Evolutionary conservation across 306 rosid species (phyloP).

Genomic region (Cicer bijugum): DNA sequence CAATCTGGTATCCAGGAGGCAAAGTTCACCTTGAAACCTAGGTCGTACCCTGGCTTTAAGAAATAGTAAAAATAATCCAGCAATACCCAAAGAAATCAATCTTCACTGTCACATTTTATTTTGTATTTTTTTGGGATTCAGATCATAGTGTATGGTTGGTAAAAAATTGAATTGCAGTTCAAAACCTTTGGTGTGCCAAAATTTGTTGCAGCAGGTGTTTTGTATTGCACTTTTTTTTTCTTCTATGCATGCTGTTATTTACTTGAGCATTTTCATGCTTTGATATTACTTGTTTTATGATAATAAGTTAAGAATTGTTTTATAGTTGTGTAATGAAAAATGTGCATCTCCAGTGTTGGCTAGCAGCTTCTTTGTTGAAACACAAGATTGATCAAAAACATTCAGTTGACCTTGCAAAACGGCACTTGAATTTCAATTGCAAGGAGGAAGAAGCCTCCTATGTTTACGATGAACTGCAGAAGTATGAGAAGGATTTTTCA

Average conservation of each 20-base stretch:
- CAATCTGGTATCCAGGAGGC: slow-evolving; percentile 2
- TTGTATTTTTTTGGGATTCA: neutral
- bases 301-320: slow-evolving; percentile 7
- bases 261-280: slow-evolving; percentile 31
- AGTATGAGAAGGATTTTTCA: slow-evolving; percentile 51
- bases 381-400: slow-evolving; percentile 58
- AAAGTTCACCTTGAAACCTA: slow-evolving; percentile 13
- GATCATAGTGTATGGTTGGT: slow-evolving; percentile 5
- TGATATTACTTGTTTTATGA: slow-evolving; percentile 16
- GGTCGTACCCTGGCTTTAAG: neutral
- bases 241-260: slow-evolving; percentile 6
- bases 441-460: slow-evolving; percentile 58
- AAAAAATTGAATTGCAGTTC: neutral
- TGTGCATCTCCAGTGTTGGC: slow-evolving; percentile 69
- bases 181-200: neutral
- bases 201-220: slow-evolving; percentile 4
- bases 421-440: slow-evolving; percentile 63
- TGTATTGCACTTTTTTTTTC: slow-evolving; percentile 33
- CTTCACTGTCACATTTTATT: slow-evolving; percentile 8
- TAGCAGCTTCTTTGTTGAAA: slow-evolving; percentile 62
- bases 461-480: slow-evolving; percentile 57
- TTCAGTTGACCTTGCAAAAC: slow-evolving; percentile 65
- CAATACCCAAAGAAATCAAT: neutral
- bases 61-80: neutral
- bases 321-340: slow-evolving; percentile 41